phyloP scores from a whole-genome alignment of 345 rosid genomes.

The Sonneratia alba region DNA sequence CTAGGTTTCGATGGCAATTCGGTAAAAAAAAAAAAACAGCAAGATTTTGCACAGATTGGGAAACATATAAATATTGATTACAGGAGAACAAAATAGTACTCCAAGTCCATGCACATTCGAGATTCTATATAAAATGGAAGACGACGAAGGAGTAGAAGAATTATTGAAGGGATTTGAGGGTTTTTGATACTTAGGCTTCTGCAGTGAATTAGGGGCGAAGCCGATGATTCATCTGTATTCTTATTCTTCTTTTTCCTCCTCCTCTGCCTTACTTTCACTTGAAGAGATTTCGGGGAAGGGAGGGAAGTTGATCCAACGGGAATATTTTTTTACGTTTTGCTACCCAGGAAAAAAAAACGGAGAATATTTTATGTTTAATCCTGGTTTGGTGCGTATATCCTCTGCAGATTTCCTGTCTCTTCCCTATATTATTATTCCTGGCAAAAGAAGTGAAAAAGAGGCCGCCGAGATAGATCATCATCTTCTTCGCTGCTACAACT shows the following conservation, averaged over 20 bases:
- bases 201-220: not conserved
- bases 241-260: not conserved
- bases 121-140: not conserved
- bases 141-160: not conserved
- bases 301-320: not conserved
- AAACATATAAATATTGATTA: not conserved
- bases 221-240: not conserved
- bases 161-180: slow-evolving; percentile 4
- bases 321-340: too few relatives aligned
- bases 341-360: too few relatives aligned
- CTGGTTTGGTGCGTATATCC: too few relatives aligned
- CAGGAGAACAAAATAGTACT: not conserved
- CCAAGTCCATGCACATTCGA: not conserved
- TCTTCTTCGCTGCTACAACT: not conserved
- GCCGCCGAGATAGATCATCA: not conserved
- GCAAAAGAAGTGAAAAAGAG: not conserved
- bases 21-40: slow-evolving; percentile 18
- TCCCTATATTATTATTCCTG: not conserved
- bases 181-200: not conserved
- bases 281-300: not conserved
- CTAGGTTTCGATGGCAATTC: slow-evolving; percentile 49
- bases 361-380: too few relatives aligned
- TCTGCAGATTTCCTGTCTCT: not conserved
- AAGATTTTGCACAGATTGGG: slow-evolving; percentile 1
- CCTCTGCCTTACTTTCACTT: not conserved